Base-by-base conservation (phyloP, 495 filamentous ascomycete species). In the Aspergillus bertholletiae region DNA sequence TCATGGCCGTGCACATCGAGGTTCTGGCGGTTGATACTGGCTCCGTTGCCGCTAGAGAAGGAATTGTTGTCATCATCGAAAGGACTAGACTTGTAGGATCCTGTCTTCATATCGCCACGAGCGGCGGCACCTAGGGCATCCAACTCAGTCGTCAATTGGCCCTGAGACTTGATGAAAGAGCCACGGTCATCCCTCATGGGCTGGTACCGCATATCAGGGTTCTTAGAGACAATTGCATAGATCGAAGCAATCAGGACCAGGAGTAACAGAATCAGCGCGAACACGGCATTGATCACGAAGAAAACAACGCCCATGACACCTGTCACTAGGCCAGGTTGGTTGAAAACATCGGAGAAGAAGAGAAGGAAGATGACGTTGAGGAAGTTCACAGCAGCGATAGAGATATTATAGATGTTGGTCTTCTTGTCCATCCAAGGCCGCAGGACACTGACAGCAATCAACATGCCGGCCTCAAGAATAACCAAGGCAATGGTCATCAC, bases 341-440 rank as follows among this genome's bases (percentile, higher is more conserved):
- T 86, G 66, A 94, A 92, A 21, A 96, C 80, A 50, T 86, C 79
- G n/a, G 85, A 89, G 70, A 92, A 93, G 46, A 96, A 78, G 24
- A 96, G 74, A 7, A 96, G 76, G 75, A 94, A 92, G 68, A 96
- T 84, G 55, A 84, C 82, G 68, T 96, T 96, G 67, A 97, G 65
- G 67, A 97, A 96, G 73, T 97, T 97, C 64, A 96, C 76, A 26
- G 81, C 85, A 51, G 82, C 85, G 64, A 98, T 97, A 51, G 92
- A 79, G 58, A 98, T 96, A 75, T 97, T 97, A 81, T 95, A 96
- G 46, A 86, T 83, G 68, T 98, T 98, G 55, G 93, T 97, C 74
- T 92, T 94, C 83, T 96, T 97, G 78, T 98, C 94, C 94, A 98
- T 97, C 85, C 91, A 98, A 7, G 94, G 94, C 37, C 90, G 85